Evolutionary conservation across 1,284 basidiomycete genomes (phyloP).

Genomic region (Sanghuangporus weigelae): DNA sequence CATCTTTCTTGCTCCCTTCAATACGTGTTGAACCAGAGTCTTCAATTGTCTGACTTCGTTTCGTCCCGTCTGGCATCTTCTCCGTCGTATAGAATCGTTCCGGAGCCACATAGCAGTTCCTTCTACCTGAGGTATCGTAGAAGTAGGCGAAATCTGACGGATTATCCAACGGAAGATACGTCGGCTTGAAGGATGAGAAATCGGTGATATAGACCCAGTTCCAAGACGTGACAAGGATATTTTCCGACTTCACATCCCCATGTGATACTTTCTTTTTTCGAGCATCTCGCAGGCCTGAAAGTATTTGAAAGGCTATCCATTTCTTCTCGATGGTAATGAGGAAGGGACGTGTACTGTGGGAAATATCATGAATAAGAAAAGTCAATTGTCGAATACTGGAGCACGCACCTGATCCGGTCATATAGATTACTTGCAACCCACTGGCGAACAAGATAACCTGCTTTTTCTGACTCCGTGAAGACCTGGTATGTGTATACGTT

Average conservation of each 20-base stretch:
- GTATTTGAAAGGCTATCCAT: constrained; percentile 95
- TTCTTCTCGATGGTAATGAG: constrained; percentile 91
- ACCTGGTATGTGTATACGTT: constrained; percentile 90
- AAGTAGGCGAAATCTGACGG: constrained; percentile 98
- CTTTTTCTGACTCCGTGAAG: constrained; percentile 93
- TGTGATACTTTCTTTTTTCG: constrained; percentile 84
- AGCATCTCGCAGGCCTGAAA: constrained; percentile 81
- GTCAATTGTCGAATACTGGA: neutral
- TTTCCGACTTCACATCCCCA: constrained; percentile 98
- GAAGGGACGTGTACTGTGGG: constrained; percentile 87
- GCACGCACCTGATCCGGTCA: constrained; percentile 88
- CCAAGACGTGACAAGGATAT: constrained; percentile 94
- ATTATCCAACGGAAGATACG: constrained; percentile 92
- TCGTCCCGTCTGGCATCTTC: constrained; percentile 46
- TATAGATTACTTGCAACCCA: constrained; percentile 96
- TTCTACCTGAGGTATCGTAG: constrained; percentile 91
- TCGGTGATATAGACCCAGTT: constrained; percentile 95
- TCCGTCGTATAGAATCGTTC: constrained; percentile 89
- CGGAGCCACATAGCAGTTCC: constrained; percentile 95
- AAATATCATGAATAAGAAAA: neutral
- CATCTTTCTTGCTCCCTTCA: constrained; percentile 52
- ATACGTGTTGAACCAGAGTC: constrained; percentile 40
- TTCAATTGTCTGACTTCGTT: constrained; percentile 25
- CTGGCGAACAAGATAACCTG: constrained; percentile 92
- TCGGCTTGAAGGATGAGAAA: constrained; percentile 97